phyloP scores from a whole-genome alignment of 2,329 filamentous ascomycete genomes.

The Phaeosphaeria sp. region DNA sequence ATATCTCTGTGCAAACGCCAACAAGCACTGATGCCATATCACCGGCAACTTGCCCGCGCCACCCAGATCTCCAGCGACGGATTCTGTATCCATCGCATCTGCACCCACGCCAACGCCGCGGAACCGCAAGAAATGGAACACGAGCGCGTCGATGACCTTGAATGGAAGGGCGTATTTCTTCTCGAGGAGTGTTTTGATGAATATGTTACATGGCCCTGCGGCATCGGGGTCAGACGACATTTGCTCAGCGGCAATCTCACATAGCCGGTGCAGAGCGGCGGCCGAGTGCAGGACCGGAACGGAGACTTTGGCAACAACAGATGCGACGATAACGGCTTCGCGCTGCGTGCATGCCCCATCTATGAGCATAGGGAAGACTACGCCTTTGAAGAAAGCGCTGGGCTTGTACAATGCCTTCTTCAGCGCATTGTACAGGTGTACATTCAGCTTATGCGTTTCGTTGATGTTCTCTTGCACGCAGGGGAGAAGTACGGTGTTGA shows the following conservation, averaged over 20 bases:
- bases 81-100: constrained; percentile 59
- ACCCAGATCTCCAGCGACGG: constrained; percentile 44
- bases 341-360: constrained; percentile 88
- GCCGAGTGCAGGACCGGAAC: constrained; percentile 92
- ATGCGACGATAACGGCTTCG: constrained; percentile 90
- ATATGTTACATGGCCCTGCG: constrained; percentile 90
- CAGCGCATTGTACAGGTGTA: constrained; percentile 91
- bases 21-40: constrained; percentile 92
- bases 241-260: constrained; percentile 92
- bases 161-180: constrained; percentile 97
- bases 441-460: constrained; percentile 92
- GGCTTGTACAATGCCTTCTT: constrained; percentile 96
- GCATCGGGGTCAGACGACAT: constrained; percentile 82
- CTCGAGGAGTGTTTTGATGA: constrained; percentile 90
- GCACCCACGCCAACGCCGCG: constrained; percentile 69
- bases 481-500: constrained; percentile 85
- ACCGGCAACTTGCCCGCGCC: constrained; percentile 77
- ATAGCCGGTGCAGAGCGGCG: constrained; percentile 87
- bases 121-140: constrained; percentile 96
- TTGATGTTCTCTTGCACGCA: constrained; percentile 92
- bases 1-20: constrained; percentile 93
- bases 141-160: constrained; percentile 90
- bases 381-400: constrained; percentile 93
- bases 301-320: constrained; percentile 81
- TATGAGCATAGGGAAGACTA: constrained; percentile 87